Percentiles rank a stretch among this genome's conserved stretches.
Conservation (phyloP, 1,139 yeast species). For the Komagataea norvegica region DNA sequence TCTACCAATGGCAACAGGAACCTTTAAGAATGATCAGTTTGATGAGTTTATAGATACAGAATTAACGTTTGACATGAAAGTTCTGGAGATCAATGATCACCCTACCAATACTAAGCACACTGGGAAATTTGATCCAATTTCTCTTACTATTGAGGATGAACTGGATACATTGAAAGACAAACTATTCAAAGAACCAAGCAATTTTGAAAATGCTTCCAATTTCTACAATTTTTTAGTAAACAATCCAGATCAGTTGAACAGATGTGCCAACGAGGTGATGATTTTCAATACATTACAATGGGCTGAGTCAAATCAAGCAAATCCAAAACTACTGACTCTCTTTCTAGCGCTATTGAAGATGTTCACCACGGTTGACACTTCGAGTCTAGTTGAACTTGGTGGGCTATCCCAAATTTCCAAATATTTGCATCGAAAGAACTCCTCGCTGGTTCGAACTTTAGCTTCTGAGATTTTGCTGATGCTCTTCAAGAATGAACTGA, state of each 20-base stretch:
- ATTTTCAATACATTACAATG: slow-evolving; percentile 9
- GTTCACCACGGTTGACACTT: not conserved
- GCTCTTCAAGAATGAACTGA: slow-evolving; percentile 37
- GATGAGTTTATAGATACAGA: slow-evolving; percentile 12
- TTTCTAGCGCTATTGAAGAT: slow-evolving; percentile 10
- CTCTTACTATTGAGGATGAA: not conserved
- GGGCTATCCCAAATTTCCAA: slow-evolving; percentile 51
- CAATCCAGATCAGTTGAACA: not conserved
- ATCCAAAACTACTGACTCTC: not conserved
- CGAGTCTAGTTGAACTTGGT: slow-evolving; percentile 36
- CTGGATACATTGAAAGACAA: not conserved
- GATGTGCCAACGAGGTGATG: slow-evolving; percentile 1
- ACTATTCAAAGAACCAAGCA: slow-evolving; percentile 8
- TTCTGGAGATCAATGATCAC: slow-evolving; percentile 10
- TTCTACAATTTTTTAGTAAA: slow-evolving; percentile 1
- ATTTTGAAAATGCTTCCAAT: not conserved
- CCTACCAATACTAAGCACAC: slow-evolving; percentile 1
- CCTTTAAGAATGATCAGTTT: slow-evolving; percentile 17
- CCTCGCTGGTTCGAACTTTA: slow-evolving; percentile 37
- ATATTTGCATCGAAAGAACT: slow-evolving; percentile 37
- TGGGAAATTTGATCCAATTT: slow-evolving; percentile 16
- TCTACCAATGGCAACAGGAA: slow-evolving; percentile 28
- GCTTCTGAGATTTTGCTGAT: slow-evolving; percentile 41
- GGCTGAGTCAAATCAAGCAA: slow-evolving; percentile 6
- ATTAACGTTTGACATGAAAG: slow-evolving; percentile 13